Base-by-base conservation (phyloP, 2,329 filamentous ascomycete species). In the Hysterium pulicare region DNA sequence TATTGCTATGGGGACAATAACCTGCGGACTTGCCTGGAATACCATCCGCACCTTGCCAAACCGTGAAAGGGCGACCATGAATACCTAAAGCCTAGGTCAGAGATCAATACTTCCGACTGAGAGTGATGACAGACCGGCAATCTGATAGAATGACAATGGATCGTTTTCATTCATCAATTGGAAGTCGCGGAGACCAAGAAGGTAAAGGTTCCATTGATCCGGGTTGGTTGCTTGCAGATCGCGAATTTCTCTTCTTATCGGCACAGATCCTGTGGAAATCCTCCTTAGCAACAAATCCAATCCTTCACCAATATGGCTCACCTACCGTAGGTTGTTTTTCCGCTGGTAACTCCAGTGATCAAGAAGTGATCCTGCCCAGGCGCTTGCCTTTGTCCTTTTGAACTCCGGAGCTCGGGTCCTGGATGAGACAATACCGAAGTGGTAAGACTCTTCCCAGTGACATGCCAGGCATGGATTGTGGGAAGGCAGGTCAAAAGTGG, bases 1-100 rank as follows among this genome's bases (percentile, higher is more conserved):
- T 80, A 3, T 87, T 89, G 20, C 75, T 78, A 63, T 95, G 90
- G 4, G 81, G 79, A 61, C 89, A 95, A 58, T 90, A 94, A 19
- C 87, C 86, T 1, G 47, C 38, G 6, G 32, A 46, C 36, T 59
- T 60, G 7, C 67, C 43, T 70, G 71, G 33, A 1, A 54, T 31
- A 5, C 61, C 59, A 23, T 53, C 47, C 5, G 55, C 62, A 23
- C 60, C 50, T 22, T 60, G 50, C 58, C 61, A 66, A 11, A 50
- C 57, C 16, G 64, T 64, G 48, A 72, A 64, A 2, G 61, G 61
- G 34, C 45, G 54, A 17, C 59, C 62, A 34, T 66, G 62, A n/a
- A 67, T 64, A 3, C 58, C 61, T 66, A 36, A 8, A 32, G 11
- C n/a, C n/a, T n/a, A n/a, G n/a, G n/a, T n/a, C n/a, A 22, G 20